phyloP scores from a whole-genome alignment of 306 rosid species.

The Sicyos edulis region DNA sequence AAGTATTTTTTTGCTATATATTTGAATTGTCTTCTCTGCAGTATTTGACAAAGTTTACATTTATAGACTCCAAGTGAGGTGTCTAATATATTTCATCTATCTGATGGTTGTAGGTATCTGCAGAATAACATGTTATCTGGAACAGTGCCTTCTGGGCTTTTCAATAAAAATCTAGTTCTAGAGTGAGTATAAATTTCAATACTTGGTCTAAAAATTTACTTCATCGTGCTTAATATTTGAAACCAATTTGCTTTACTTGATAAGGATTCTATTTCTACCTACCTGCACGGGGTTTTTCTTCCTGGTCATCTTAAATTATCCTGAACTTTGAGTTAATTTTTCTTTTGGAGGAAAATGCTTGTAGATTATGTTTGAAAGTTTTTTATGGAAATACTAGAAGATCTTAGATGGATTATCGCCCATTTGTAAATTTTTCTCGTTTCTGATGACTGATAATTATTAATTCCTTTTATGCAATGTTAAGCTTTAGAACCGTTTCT shows the following conservation, averaged over 20 bases:
- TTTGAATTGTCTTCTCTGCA: constrained; percentile 8
- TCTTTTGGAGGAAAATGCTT: not conserved
- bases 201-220: not conserved
- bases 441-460: not conserved
- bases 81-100: constrained; percentile 19
- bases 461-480: not conserved
- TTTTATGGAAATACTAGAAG: not conserved
- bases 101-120: constrained; percentile 58
- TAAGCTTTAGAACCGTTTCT: not conserved
- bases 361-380: not conserved
- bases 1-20: not conserved
- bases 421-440: not conserved
- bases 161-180: constrained; percentile 42
- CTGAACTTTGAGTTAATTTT: not conserved
- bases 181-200: constrained; percentile 45
- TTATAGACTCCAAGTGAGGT: not conserved
- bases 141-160: constrained; percentile 58
- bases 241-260: not conserved
- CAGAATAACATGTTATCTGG: constrained; percentile 81
- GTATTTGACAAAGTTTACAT: constrained; percentile 10
- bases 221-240: constrained; percentile 2
- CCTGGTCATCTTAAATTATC: constrained; percentile 6
- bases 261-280: not conserved
- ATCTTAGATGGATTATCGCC: not conserved
- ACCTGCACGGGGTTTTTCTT: not conserved